Evolutionary conservation across 257 asterid species (phyloP).

Genomic region (Phtheirospermum japonicum): DNA sequence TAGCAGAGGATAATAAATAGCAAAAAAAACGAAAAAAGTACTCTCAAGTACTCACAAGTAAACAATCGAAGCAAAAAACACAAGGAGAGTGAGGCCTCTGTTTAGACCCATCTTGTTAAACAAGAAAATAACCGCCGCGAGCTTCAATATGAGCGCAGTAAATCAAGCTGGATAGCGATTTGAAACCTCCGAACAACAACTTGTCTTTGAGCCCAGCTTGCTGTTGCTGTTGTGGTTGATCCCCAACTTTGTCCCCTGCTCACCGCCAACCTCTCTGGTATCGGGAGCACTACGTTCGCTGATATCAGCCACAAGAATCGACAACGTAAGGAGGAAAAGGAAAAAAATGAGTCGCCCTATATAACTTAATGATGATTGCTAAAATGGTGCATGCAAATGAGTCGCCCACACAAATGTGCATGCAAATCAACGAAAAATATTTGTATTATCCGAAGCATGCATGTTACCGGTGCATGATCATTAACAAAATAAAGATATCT

Average conservation of each 20-base stretch:
- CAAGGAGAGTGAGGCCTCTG: constrained; percentile 74
- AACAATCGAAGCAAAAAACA: constrained; percentile 62
- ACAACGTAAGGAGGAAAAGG: background rate
- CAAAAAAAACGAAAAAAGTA: background rate
- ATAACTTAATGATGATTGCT: background rate
- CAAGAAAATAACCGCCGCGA: constrained; percentile 78
- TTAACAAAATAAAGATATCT: background rate
- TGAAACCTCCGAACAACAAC: constrained; percentile 65
- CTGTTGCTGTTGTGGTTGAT: constrained; percentile 35
- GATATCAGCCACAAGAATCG: constrained; percentile 12
- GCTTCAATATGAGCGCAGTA: constrained; percentile 68
- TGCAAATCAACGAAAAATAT: background rate
- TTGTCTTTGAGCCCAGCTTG: constrained; percentile 58
- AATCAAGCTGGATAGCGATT: constrained; percentile 73
- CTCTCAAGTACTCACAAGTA: constrained; percentile 57
- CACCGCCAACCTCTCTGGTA: constrained; percentile 37
- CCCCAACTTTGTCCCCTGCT: constrained; percentile 42
- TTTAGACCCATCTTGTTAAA: constrained; percentile 83
- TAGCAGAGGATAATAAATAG: background rate
- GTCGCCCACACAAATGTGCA: background rate
- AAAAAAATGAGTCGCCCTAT: background rate
- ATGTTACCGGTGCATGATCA: background rate
- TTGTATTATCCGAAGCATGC: background rate
- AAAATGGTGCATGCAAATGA: background rate
- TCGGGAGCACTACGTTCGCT: constrained; percentile 38